Evolutionary conservation across 192 early-diverging fungal genomes (phyloP).

Genomic region (Backusella sp.): DNA sequence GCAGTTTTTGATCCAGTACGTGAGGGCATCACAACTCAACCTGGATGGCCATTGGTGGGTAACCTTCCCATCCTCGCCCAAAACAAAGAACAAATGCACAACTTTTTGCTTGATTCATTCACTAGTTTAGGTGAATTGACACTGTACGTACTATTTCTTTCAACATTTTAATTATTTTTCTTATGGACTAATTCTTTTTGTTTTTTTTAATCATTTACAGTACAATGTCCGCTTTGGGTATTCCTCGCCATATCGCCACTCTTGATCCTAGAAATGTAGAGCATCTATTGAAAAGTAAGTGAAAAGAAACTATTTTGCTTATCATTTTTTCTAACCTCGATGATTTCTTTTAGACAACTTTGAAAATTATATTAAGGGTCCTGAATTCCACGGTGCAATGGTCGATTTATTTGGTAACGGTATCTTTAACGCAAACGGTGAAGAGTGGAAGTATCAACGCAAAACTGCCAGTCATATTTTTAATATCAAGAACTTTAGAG

Average conservation of each 20-base stretch:
- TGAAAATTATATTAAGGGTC: slow-evolving; percentile 43
- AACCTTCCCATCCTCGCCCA: slow-evolving; percentile 21
- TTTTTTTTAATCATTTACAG: slow-evolving; percentile 2
- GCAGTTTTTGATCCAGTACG: slow-evolving; percentile 32
- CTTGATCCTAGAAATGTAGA: slow-evolving; percentile 37
- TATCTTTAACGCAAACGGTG: slow-evolving; percentile 74
- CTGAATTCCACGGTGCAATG: slow-evolving; percentile 46
- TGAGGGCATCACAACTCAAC: slow-evolving; percentile 12
- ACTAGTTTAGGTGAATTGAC: not conserved
- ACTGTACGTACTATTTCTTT: slow-evolving; percentile 11
- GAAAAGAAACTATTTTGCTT: not conserved
- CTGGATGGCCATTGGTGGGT: slow-evolving; percentile 31
- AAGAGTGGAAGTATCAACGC: slow-evolving; percentile 59
- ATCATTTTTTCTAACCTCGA: not conserved
- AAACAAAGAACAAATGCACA: slow-evolving; percentile 25
- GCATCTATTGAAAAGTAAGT: slow-evolving; percentile 38
- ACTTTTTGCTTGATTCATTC: slow-evolving; percentile 21
- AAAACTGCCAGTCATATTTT: slow-evolving; percentile 46
- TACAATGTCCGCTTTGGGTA: slow-evolving; percentile 28
- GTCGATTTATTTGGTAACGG: slow-evolving; percentile 62
- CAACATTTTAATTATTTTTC: not conserved
- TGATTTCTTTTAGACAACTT: slow-evolving; percentile 26
- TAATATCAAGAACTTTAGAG: slow-evolving; percentile 40
- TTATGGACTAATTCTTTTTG: not conserved
- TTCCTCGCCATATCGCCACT: slow-evolving; percentile 35